Conservation (phyloP, 805 yeast genomes). For the Saccharomycopsis amapae region DNA sequence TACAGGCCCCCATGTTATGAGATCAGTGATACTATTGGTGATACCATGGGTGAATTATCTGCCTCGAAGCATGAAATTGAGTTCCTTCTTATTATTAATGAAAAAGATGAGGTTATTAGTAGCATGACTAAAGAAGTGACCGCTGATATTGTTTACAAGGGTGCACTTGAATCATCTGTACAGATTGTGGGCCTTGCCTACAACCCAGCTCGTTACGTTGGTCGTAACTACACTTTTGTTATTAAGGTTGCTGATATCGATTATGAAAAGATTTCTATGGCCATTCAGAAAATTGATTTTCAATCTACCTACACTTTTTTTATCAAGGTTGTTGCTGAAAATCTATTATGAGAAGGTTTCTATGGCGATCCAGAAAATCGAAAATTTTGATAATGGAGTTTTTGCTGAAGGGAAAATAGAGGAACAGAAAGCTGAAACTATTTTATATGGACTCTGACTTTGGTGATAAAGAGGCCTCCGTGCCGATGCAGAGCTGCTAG, state of each 20-base stretch:
- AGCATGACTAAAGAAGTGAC: slow-evolving; percentile 24
- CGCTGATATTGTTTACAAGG: slow-evolving; percentile 24
- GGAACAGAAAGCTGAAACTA: slow-evolving; percentile 3
- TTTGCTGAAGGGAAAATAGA: slow-evolving; percentile 2
- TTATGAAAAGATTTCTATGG: slow-evolving; percentile 25
- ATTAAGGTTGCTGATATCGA: slow-evolving; percentile 40
- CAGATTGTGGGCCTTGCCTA: slow-evolving; percentile 26
- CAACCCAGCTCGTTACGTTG: slow-evolving; percentile 30
- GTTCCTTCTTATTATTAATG: slow-evolving; percentile 3
- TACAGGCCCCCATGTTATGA: slow-evolving; percentile 35
- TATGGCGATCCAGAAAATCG: slow-evolving; percentile 5
- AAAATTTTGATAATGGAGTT: slow-evolving; percentile 1
- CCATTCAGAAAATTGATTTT: slow-evolving; percentile 1
- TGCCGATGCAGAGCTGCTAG: slow-evolving; percentile 21
- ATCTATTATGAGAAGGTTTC: slow-evolving; percentile 32
- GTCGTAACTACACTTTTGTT: slow-evolving; percentile 31
- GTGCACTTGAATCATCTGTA: slow-evolving; percentile 26
- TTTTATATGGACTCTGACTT: slow-evolving; percentile 17
- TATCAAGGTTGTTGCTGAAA: too few relatives aligned
- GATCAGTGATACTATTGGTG: slow-evolving; percentile 46
- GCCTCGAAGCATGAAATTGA: slow-evolving; percentile 24
- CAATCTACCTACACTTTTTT: too few relatives aligned
- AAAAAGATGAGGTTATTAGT: slow-evolving; percentile 23
- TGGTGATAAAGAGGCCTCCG: slow-evolving; percentile 1
- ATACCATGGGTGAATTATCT: slow-evolving; percentile 41